Evolutionary conservation across 331 rosid species (phyloP), one percentile per base, ranked within the genome.

Genomic region (Prunus yedoensis): DNA sequence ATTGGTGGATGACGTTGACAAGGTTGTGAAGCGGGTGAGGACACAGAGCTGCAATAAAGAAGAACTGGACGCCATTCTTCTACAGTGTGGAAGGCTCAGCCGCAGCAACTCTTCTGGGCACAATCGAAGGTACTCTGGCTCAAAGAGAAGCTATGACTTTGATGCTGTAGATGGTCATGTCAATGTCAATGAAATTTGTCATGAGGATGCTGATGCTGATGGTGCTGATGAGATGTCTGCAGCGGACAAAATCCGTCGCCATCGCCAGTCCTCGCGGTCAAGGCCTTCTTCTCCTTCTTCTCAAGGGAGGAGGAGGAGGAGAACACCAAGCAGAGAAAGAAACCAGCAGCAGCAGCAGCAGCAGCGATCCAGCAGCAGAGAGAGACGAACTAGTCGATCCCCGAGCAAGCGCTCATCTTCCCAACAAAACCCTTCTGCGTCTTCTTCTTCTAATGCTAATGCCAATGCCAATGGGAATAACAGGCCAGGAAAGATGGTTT

Each of bases 301-400:
- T 43, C 85, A 79, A 61, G 91, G 90, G 58, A 86, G 98, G 79
- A 79, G 74, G 74, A 86, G 98, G 78, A 86, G 98, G 77, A 91
- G 98, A 78, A 94, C 97, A 1, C 98, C 97, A 4, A 91, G 98
- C 80, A 90, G 98, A 60, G 98, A 94, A 70, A 86, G 91, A 46
- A 92, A 88, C 53, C 89, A 87, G 62, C 77, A 79, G 4, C 91
- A 86, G 21, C 21, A 21, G 27, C 80, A 82, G 3, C 80, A 82
- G 3, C 92, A 88, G 32, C 70, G 96, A 0, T 85, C 96, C 4
- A 85, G 86, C 60, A 88, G 98, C 70, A 27, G 91, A 35, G 98
- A 94, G 83, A 86, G 97, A 21, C 89, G 95, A 54, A 81, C 88
- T 14, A 94, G 98, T 76, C 81, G 79, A 62, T 94, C 98, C 16